Percentiles rank a stretch among this genome's conserved stretches.
phyloP scores from a whole-genome alignment of 192 early-diverging fungal genomes.

The Diversispora epigaea region DNA sequence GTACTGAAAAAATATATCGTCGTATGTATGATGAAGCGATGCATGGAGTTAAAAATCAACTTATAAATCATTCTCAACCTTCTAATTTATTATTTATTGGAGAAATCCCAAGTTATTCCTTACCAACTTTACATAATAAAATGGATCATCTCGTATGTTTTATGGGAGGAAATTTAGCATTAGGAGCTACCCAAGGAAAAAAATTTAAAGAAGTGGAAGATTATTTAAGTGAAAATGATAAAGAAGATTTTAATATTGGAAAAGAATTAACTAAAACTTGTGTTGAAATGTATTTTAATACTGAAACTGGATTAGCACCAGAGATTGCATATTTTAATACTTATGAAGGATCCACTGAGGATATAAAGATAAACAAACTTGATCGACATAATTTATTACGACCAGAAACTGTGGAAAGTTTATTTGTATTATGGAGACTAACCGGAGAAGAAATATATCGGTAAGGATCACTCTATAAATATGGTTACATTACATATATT shows the following conservation, averaged over 20 bases:
- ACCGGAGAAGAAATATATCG: slow-evolving; percentile 84
- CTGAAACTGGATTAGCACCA: slow-evolving; percentile 74
- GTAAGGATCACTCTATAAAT: slow-evolving; percentile 43
- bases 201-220: slow-evolving; percentile 35
- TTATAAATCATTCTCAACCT: slow-evolving; percentile 58
- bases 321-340: slow-evolving; percentile 83
- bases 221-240: slow-evolving; percentile 46
- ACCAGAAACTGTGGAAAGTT: slow-evolving; percentile 86
- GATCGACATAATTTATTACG: slow-evolving; percentile 82
- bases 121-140: slow-evolving; percentile 47
- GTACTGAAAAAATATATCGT: slow-evolving; percentile 60
- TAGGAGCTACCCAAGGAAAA: slow-evolving; percentile 68
- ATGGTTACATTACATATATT: not conserved
- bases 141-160: slow-evolving; percentile 98
- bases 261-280: slow-evolving; percentile 77
- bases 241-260: slow-evolving; percentile 70
- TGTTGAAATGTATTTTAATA: slow-evolving; percentile 78
- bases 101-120: slow-evolving; percentile 47
- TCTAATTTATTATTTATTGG: slow-evolving; percentile 64
- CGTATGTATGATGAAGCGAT: slow-evolving; percentile 66
- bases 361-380: slow-evolving; percentile 62
- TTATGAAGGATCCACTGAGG: slow-evolving; percentile 40
- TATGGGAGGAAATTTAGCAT: slow-evolving; percentile 77
- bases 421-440: slow-evolving; percentile 83
- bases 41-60: slow-evolving; percentile 63